Percentiles rank a stretch among this genome's conserved stretches.
Evolutionary conservation across 2,329 filamentous ascomycete genomes (phyloP).

Genomic region (Colletotrichum sojae): DNA sequence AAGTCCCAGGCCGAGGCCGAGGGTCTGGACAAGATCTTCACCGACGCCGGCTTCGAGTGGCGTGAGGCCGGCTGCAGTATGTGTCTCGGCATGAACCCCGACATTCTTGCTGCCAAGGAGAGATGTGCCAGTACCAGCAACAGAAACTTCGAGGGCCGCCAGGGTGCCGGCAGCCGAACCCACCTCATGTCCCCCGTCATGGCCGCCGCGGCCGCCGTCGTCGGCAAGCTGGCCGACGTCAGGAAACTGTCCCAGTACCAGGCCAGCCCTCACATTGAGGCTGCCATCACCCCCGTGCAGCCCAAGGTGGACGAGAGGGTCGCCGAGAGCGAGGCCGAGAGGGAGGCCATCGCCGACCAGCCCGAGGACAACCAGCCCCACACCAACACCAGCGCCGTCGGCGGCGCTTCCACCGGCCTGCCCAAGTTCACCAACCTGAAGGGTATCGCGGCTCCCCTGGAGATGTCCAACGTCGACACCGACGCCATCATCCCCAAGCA

Average conservation of each 20-base stretch:
- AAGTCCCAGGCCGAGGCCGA: conserved; percentile 93
- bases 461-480: conserved; percentile 95
- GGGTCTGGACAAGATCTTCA: conserved; percentile 93
- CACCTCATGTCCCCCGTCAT: conserved; percentile 98
- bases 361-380: conserved; percentile 78
- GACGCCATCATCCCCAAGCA: conserved; percentile 99
- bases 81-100: conserved; percentile 99
- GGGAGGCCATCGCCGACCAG: conserved; percentile 68
- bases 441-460: conserved; percentile 89
- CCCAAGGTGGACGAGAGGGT: conserved; percentile 68
- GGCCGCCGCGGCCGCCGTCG: conserved; percentile 91
- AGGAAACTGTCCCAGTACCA: conserved; percentile 76
- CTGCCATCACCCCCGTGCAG: conserved; percentile 61
- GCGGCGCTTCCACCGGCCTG: conserved; percentile 68
- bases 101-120: conserved; percentile 93
- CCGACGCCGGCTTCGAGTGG: conserved; percentile 96
- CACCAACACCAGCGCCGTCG: conserved; percentile 57
- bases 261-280: conserved; percentile 72
- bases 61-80: conserved; percentile 98
- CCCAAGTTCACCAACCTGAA: conserved; percentile 87
- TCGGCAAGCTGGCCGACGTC: conserved; percentile 92
- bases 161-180: conserved; percentile 91
- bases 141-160: conserved; percentile 96
- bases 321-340: conserved; percentile 65
- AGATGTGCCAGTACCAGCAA: conserved; percentile 96